Evolutionary conservation across 2,329 filamentous ascomycete species (phyloP).

Genomic region (Microdochium trichocladiopsis): DNA sequence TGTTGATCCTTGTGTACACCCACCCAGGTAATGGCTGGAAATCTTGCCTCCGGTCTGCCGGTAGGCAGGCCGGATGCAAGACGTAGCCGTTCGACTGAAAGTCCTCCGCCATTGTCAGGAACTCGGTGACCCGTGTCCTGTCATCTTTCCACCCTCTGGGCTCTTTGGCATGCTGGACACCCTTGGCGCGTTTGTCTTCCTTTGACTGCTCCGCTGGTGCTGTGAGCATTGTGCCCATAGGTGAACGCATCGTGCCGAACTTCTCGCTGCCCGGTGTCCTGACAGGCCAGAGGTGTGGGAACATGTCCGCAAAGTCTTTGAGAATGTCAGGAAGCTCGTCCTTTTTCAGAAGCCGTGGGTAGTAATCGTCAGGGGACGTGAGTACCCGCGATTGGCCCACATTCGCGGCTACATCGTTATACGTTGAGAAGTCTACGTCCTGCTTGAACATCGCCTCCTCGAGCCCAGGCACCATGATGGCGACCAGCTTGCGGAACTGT

Average conservation of each 20-base stretch:
- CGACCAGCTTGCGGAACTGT: slow-evolving; percentile 71
- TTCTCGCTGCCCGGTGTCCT: slow-evolving; percentile 81
- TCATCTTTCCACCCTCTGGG: slow-evolving; percentile 64
- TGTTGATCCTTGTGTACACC: slow-evolving; percentile 69
- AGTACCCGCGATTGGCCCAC: slow-evolving; percentile 23
- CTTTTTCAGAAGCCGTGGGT: slow-evolving; percentile 44
- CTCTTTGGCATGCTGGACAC: slow-evolving; percentile 54
- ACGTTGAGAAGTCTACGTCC: slow-evolving; percentile 39
- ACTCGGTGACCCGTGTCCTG: slow-evolving; percentile 75
- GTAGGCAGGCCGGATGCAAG: slow-evolving; percentile 71
- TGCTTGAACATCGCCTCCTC: slow-evolving; percentile 85
- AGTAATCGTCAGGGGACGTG: slow-evolving; percentile 52
- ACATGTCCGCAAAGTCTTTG: slow-evolving; percentile 70
- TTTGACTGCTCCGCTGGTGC: slow-evolving; percentile 63
- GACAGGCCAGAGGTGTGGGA: slow-evolving; percentile 83
- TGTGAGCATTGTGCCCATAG: slow-evolving; percentile 76
- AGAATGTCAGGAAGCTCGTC: slow-evolving; percentile 46
- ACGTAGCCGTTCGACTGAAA: slow-evolving; percentile 78
- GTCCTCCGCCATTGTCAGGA: slow-evolving; percentile 65
- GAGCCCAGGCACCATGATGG: slow-evolving; percentile 85
- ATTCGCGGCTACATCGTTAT: slow-evolving; percentile 26
- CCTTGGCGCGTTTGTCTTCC: slow-evolving; percentile 55
- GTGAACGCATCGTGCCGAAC: slow-evolving; percentile 76
- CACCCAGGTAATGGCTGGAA: slow-evolving; percentile 62
- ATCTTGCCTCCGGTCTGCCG: slow-evolving; percentile 48